Evolutionary conservation across 2,329 filamentous ascomycete genomes (phyloP), one percentile per base, ranked within the genome.

Genomic region (Diplocarpon mali): DNA sequence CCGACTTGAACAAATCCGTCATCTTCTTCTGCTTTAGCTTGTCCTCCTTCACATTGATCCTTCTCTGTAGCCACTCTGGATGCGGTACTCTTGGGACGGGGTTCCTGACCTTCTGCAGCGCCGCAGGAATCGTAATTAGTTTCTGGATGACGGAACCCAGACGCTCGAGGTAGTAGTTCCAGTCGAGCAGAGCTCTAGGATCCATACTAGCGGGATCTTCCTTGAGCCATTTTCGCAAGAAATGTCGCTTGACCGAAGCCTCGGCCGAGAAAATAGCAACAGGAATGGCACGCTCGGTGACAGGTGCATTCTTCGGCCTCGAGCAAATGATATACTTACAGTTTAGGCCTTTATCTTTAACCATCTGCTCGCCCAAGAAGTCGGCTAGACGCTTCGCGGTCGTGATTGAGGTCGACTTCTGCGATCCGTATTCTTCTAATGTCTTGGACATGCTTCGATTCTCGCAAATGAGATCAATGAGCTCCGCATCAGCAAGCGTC

Each of bases 271-370:
- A 96, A 50, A 99, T 98, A 15, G 92, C 88, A 5, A 98, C 88
- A 0, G 92, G 92, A 47, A 98, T 77, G 16, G 92, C 92, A 57
- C 92, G 76, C 54, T 98, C 93, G 0, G 92, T 98, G 49, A 98
- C 89, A 1, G 92, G 90, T 0, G 90, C 86, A 59, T 85, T 85
- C 59, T 80, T 85, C 3, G 92, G 92, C 51, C 76, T 78, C 12
- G 87, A 76, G 41, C 89, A 95, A 59, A 99, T 95, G 62, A 99
- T 95, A 65, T 96, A 99, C 66, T 96, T 96, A 80, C 92, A 99
- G 69, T 98, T 98, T 56, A 99, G 65, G 3, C 92, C 92, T 65
- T 96, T 98, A 66, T 99, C 93, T 61, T 98, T 98, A 58, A 95
- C 81, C 93, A 99, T 99, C 61, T 95, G 88, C 62, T 95, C 90